These are phyloP conservation scores for Papiliotrema nemorosa DNA, from an alignment of 1,284 basidiomycete genomes.

Conservation along the genomic window DNA sequence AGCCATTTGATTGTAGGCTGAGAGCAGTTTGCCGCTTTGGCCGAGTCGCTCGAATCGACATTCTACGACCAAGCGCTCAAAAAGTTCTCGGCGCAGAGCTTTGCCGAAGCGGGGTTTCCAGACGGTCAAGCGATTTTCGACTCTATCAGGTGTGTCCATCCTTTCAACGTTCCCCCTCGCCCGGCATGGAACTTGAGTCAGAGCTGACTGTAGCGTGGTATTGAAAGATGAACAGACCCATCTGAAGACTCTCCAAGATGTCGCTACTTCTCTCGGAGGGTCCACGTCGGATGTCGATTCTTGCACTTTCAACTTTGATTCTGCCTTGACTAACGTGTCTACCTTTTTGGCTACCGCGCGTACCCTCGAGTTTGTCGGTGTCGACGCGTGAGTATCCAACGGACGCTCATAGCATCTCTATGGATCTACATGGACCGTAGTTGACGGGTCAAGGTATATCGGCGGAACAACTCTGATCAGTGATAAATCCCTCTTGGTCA, in stretches of 20 bases:
- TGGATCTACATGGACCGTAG: not conserved
- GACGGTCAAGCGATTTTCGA: slow-evolving; percentile 59
- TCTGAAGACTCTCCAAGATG: slow-evolving; percentile 28
- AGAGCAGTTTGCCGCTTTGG: slow-evolving; percentile 63
- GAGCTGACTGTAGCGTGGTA: slow-evolving; percentile 53
- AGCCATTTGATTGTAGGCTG: too few species aligned
- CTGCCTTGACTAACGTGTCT: slow-evolving; percentile 61
- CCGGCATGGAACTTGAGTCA: too few species aligned
- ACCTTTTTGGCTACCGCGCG: slow-evolving; percentile 69
- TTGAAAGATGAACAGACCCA: slow-evolving; percentile 64
- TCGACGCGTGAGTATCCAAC: slow-evolving; percentile 52
- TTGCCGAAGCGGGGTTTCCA: slow-evolving; percentile 63
- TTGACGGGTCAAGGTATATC: slow-evolving; percentile 54
- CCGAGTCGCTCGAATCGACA: slow-evolving; percentile 66
- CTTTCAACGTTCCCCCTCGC: too few species aligned
- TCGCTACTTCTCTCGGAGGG: slow-evolving; percentile 58
- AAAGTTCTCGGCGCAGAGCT: slow-evolving; percentile 64
- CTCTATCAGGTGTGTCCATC: slow-evolving; percentile 54
- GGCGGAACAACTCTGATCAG: slow-evolving; percentile 64
- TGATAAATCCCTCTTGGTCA: slow-evolving; percentile 62
- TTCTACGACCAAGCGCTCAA: slow-evolving; percentile 67
- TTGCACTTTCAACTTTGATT: slow-evolving; percentile 68
- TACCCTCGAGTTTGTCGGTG: slow-evolving; percentile 69
- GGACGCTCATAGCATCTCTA: too few species aligned
- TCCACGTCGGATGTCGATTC: slow-evolving; percentile 52